Evolutionary conservation across 768 basidiomycete species (phyloP).

Genomic region (Tricholomella constricta): DNA sequence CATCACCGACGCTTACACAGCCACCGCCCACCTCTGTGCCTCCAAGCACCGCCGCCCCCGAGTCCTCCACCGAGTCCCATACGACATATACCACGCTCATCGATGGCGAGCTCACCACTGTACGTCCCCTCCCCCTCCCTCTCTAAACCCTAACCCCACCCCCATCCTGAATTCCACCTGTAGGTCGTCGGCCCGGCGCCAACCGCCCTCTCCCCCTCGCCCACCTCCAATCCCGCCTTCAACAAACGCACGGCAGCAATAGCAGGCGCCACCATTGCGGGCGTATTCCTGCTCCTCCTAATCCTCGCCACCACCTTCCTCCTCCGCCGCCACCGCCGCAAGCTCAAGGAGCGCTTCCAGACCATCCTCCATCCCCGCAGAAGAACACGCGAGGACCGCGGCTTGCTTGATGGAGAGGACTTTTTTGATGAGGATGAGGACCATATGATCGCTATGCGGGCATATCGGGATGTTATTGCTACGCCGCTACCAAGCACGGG

Average conservation of each 20-base stretch:
- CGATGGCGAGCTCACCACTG: not conserved
- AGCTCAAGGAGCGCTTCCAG: conserved; percentile 8
- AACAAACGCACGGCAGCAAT: conserved; percentile 3
- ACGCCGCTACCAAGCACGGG: too few relatives aligned
- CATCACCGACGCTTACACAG: not conserved
- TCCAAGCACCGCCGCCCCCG: not conserved
- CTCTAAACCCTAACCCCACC: not conserved
- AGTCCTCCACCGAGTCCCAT: not conserved
- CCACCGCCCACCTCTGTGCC: not conserved
- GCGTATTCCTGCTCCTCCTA: conserved; percentile 9
- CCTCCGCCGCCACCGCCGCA: conserved; percentile 13
- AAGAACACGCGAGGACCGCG: not conserved
- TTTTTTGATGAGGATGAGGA: conserved; percentile 14
- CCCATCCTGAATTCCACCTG: not conserved
- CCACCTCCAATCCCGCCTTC: not conserved
- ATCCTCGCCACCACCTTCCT: conserved; percentile 1
- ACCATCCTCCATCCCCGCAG: not conserved
- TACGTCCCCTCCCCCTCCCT: not conserved
- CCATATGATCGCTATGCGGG: not conserved
- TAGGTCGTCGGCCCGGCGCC: conserved; percentile 4
- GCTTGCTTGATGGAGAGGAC: conserved; percentile 15
- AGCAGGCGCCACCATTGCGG: conserved; percentile 5
- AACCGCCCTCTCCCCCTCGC: conserved; percentile 9
- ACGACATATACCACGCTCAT: conserved; percentile 1
- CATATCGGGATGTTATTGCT: conserved; percentile 1